Evolutionary conservation across 2,329 filamentous ascomycete genomes (phyloP).

Genomic region (Fusarium hainanense): DNA sequence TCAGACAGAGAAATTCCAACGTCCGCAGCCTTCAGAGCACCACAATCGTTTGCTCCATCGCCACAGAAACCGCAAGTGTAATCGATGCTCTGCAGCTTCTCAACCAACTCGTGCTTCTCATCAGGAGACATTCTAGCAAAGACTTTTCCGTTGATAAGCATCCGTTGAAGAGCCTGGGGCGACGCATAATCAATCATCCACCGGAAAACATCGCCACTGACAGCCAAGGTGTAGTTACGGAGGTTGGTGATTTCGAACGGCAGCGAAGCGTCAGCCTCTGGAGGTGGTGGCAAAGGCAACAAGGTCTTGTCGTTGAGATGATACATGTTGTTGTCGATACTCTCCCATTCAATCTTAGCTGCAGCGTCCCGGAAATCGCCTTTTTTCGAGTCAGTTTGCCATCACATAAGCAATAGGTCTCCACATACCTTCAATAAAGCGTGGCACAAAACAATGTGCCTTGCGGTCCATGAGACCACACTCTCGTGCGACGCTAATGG

Average conservation of each 20-base stretch:
- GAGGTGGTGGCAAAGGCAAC: constrained; percentile 76
- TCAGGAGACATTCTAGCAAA: constrained; percentile 99
- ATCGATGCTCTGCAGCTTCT: constrained; percentile 95
- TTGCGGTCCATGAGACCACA: constrained; percentile 83
- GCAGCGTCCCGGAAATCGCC: constrained; percentile 79
- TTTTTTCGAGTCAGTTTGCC: constrained; percentile 45
- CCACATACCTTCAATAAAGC: constrained; percentile 76
- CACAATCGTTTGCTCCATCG: constrained; percentile 97
- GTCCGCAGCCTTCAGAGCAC: constrained; percentile 94
- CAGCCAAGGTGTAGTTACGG: constrained; percentile 86
- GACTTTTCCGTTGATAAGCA: constrained; percentile 91
- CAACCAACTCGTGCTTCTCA: constrained; percentile 96
- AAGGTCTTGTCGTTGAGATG: constrained; percentile 83
- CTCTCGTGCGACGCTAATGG: constrained; percentile 93
- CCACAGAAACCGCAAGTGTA: constrained; percentile 97
- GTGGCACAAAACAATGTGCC: constrained; percentile 92
- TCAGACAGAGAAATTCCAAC: constrained; percentile 97
- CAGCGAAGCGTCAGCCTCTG: constrained; percentile 81
- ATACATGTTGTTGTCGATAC: constrained; percentile 86
- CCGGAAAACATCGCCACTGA: constrained; percentile 93
- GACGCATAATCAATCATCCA: constrained; percentile 95
- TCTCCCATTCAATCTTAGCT: constrained; percentile 86
- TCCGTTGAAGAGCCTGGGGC: constrained; percentile 79
- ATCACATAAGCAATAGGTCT: background rate
- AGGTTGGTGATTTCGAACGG: constrained; percentile 86